phyloP scores from a whole-genome alignment of 2,329 filamentous ascomycete species.

The Ilyonectria sp. region DNA sequence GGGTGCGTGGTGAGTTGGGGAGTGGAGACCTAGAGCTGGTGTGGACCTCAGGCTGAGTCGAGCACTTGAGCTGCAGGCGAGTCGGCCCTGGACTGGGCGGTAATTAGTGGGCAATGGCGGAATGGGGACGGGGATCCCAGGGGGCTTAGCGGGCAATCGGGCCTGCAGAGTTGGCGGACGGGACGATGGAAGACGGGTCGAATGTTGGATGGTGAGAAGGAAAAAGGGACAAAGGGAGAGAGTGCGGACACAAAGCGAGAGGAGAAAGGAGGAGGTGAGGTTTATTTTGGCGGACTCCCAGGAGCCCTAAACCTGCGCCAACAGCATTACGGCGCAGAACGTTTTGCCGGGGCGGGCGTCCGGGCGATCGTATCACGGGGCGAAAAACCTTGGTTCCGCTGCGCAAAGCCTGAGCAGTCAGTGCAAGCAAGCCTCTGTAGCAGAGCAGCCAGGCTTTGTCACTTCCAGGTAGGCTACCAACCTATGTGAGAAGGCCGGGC shows the following conservation, averaged over 20 bases:
- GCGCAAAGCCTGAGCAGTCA: not conserved
- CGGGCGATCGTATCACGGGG: slow-evolving; percentile 29
- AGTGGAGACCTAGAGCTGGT: slow-evolving; percentile 51
- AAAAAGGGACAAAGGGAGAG: not conserved
- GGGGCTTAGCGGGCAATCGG: slow-evolving; percentile 5
- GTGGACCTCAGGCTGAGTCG: slow-evolving; percentile 43
- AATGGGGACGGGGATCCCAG: slow-evolving; percentile 8
- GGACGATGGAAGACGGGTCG: not conserved
- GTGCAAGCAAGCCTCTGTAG: slow-evolving; percentile 3
- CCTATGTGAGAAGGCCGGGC: not conserved
- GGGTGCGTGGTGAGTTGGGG: slow-evolving; percentile 33
- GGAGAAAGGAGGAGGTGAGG: slow-evolving; percentile 13
- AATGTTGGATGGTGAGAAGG: slow-evolving; percentile 1
- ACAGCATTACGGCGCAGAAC: slow-evolving; percentile 25
- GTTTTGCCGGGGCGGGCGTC: slow-evolving; percentile 21
- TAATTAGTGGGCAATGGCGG: slow-evolving; percentile 22
- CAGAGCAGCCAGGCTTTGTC: not conserved
- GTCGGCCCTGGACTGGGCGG: slow-evolving; percentile 20
- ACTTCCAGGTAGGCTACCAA: not conserved
- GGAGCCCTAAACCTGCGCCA: slow-evolving; percentile 13
- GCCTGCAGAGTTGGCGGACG: slow-evolving; percentile 14
- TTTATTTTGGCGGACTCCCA: slow-evolving; percentile 21
- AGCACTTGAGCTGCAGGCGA: slow-evolving; percentile 27
- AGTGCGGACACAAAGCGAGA: not conserved
- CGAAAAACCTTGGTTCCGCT: slow-evolving; percentile 7